Evolutionary conservation across 305 asterid species (phyloP), one percentile per base, ranked within the genome.

Genomic region (Solanum aculeatissimum): DNA sequence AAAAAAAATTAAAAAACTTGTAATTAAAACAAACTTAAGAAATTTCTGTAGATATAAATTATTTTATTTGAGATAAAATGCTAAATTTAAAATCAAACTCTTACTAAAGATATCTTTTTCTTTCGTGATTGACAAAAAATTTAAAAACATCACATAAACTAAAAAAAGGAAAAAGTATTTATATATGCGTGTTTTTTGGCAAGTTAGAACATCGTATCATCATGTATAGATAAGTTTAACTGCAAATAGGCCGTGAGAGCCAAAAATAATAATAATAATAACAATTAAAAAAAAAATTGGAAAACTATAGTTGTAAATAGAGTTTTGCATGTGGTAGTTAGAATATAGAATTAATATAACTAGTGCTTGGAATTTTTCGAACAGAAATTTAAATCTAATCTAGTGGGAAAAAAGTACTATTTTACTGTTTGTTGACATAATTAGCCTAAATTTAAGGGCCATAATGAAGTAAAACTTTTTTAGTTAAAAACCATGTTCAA

Each of bases 131-230:
- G 3, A 58, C 16, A 23, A 21, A 23, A 12, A 21, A 21, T 57
- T n/a, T 21, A 4, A 58, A 0, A 58, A 10, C 1, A 2, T 58
- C 32, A 58, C 13, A 21, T 21, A 4, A 58, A 58, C 10, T 0
- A 0, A 9, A 10, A 58, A 35, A 35, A 35, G 6, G 1, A 35
- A 35, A 35, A 35, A 0, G 5, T 35, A 35, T 0, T 0, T 0
- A 21, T 2, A 58, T 58, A 4, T 58, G 6, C 62, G 3, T 8
- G 15, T 58, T n/a, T n/a, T 13, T 10, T 60, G 9, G 32, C n/a
- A 16, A 15, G 21, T 53, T 16, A 16, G n/a, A 53, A 53, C 58
- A 53, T 16, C 3, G 9, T 4, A 60, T 23, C 68, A 5, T 23
- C 16, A 60, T n/a, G n/a, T n/a, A n/a, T 4, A 23, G 29, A 27